Percentiles rank a stretch among this genome's conserved stretches.
phyloP scores from a whole-genome alignment of 441 rosid genomes.

The Arabidopsis lyrata region DNA sequence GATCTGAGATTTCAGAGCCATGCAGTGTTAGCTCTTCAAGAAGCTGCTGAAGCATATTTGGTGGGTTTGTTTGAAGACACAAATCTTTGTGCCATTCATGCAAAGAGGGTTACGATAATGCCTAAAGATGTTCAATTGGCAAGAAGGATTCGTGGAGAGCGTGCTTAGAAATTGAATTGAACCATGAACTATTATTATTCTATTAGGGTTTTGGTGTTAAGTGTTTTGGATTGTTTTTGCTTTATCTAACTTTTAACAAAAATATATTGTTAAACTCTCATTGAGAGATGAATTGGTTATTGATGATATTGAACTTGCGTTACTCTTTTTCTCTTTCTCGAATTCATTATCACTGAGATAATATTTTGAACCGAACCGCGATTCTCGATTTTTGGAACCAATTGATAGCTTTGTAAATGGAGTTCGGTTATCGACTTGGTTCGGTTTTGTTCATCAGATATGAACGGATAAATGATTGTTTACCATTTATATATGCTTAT shows the following conservation, averaged over 20 bases:
- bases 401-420: no score
- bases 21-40: conserved; percentile 73
- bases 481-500: no score
- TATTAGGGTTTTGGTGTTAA: neutral
- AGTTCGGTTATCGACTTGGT: no score
- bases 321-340: no score
- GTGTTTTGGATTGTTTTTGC: neutral
- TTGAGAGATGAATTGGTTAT: neutral
- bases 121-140: conserved; percentile 77
- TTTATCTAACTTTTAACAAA: neutral
- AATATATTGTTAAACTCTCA: neutral
- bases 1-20: conserved; percentile 82
- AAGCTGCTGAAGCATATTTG: conserved; percentile 77
- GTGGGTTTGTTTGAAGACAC: conserved; percentile 84
- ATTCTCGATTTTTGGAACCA: no score
- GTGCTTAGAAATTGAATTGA: conserved; percentile 45
- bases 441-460: no score
- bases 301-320: neutral
- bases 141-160: conserved; percentile 74
- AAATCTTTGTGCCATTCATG: conserved; percentile 74
- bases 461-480: no score
- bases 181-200: neutral
- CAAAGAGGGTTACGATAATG: conserved; percentile 78
- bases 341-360: no score
- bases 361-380: no score